A percentile compares a stretch with the other conserved stretches of the same genome.
These are phyloP conservation scores for Escallonia herrerae DNA, from an alignment of 129 eudicot genomes.

Conservation along the genomic window DNA sequence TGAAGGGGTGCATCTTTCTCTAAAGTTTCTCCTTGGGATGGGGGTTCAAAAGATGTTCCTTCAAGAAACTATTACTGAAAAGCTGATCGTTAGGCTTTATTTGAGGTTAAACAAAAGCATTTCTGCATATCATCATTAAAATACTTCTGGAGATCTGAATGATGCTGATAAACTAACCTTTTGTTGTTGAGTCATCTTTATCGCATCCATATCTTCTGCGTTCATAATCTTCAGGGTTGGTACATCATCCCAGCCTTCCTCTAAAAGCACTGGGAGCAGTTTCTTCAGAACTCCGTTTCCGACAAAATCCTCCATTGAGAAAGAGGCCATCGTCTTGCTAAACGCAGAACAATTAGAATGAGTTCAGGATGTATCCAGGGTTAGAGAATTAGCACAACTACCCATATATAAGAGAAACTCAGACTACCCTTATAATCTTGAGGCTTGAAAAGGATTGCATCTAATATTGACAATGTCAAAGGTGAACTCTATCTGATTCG, in stretches of 20 bases:
- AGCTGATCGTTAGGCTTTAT: not conserved
- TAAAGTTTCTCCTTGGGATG: no score
- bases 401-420: slow-evolving; percentile 9
- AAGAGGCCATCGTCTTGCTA: slow-evolving; percentile 53
- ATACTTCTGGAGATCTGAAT: no score
- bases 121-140: no score
- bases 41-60: not conserved
- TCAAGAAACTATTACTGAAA: not conserved
- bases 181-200: slow-evolving; percentile 64
- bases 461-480: slow-evolving; percentile 23
- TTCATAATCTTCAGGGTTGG: slow-evolving; percentile 81
- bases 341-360: not conserved
- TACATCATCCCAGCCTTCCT: slow-evolving; percentile 89
- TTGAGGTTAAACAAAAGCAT: no score
- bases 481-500: not conserved
- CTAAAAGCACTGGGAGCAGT: slow-evolving; percentile 62
- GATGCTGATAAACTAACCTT: slow-evolving; percentile 28
- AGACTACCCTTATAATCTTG: slow-evolving; percentile 10
- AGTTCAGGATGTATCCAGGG: slow-evolving; percentile 4
- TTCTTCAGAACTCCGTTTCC: slow-evolving; percentile 57
- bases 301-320: slow-evolving; percentile 70
- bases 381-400: slow-evolving; percentile 1
- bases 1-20: no score
- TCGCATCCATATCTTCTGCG: slow-evolving; percentile 60
- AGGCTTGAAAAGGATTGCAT: slow-evolving; percentile 9